These are phyloP conservation scores for Staphylotrichum longicolle DNA, from an alignment of 495 filamentous ascomycete species.

Conservation along the genomic window DNA sequence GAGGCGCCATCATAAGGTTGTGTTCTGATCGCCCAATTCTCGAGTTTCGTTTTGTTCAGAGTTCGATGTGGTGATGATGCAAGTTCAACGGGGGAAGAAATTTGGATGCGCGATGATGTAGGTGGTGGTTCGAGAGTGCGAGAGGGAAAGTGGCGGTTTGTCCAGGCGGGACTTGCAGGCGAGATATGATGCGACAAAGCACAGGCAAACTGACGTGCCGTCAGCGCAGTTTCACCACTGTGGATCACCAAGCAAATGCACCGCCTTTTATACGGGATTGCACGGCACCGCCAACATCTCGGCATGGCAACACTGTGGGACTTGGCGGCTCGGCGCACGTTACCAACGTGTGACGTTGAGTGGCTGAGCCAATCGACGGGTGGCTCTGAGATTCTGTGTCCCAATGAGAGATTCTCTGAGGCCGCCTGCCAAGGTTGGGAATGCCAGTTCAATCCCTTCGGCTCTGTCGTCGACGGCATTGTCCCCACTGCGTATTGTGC, in stretches of 20 bases:
- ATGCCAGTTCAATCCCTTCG: not conserved
- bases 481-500: not conserved
- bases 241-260: constrained; percentile 1
- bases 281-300: not conserved
- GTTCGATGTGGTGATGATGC: not conserved
- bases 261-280: not conserved
- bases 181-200: constrained; percentile 10
- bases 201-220: constrained; percentile 13
- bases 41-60: not conserved
- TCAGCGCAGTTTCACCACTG: constrained; percentile 20
- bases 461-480: not conserved
- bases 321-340: not conserved
- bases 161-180: not conserved
- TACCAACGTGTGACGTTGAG: constrained; percentile 1
- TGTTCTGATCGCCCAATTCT: not conserved
- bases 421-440: constrained; percentile 4
- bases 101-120: constrained; percentile 1
- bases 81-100: not conserved
- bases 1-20: constrained; percentile 22
- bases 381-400: not conserved
- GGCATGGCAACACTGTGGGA: constrained; percentile 1
- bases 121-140: not conserved
- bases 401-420: constrained; percentile 14
- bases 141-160: not conserved
- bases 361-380: constrained; percentile 10